phyloP scores from a whole-genome alignment of 805 yeast genomes.

The Monosporozyma aquatica region DNA sequence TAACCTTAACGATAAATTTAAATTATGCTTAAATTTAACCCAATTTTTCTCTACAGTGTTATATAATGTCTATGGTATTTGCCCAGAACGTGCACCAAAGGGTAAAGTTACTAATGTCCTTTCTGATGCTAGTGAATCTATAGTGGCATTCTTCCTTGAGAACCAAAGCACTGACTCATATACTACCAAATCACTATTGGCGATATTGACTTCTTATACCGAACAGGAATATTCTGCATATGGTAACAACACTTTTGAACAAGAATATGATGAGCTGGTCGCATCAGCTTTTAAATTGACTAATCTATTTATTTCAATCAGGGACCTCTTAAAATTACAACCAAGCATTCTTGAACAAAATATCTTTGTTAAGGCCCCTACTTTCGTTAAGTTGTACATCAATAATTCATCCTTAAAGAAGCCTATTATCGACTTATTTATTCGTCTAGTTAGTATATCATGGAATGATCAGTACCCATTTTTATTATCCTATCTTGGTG shows the following conservation, averaged over 20 bases:
- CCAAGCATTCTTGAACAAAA: conserved; percentile 60
- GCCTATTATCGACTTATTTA: conserved; percentile 46
- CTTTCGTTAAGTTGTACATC: conserved; percentile 50
- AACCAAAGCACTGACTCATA: conserved; percentile 36
- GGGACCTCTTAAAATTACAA: conserved; percentile 39
- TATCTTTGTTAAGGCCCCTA: conserved; percentile 47
- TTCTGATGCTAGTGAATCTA: conserved; percentile 37
- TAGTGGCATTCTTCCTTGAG: neutral
- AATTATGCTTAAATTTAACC: conserved; percentile 49
- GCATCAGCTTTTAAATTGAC: conserved; percentile 46
- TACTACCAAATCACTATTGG: conserved; percentile 18
- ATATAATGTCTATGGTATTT: conserved; percentile 46
- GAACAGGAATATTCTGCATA: conserved; percentile 15
- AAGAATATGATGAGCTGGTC: conserved; percentile 33
- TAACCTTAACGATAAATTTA: conserved; percentile 45
- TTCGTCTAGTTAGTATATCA: conserved; percentile 45
- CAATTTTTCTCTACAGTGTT: conserved; percentile 48
- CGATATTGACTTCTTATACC: conserved; percentile 12
- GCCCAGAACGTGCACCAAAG: conserved; percentile 31
- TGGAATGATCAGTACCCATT: conserved; percentile 66
- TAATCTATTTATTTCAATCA: conserved; percentile 44
- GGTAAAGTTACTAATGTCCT: conserved; percentile 42
- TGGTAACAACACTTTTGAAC: conserved; percentile 29
- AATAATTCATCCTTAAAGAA: conserved; percentile 36
- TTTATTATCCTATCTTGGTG: conserved; percentile 69